Evolutionary conservation across 2,329 filamentous ascomycete species (phyloP).

Genomic region (Orbilia quercus): DNA sequence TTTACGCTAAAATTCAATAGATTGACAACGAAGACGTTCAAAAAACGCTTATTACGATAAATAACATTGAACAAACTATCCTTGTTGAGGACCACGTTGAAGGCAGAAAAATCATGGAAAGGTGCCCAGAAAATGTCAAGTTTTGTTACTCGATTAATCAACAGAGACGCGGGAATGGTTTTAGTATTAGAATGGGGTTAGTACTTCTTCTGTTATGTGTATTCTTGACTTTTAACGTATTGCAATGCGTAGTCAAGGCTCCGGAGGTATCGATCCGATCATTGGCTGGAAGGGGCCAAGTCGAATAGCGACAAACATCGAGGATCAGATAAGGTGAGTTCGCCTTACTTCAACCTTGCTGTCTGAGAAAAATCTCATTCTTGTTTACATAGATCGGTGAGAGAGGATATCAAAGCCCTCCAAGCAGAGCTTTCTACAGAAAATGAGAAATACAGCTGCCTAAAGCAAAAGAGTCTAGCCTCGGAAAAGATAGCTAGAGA

Average conservation of each 20-base stretch:
- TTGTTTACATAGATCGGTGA: conserved; percentile 1
- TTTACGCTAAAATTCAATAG: conserved; percentile 61
- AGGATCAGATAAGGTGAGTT: conserved; percentile 71
- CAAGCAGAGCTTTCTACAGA: conserved; percentile 9
- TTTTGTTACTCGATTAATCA: conserved; percentile 78
- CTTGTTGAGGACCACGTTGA: conserved; percentile 76
- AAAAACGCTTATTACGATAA: conserved; percentile 84
- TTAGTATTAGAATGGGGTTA: conserved; percentile 68
- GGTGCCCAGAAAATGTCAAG: conserved; percentile 75
- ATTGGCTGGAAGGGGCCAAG: conserved; percentile 68
- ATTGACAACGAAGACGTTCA: conserved; percentile 83
- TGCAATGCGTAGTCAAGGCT: conserved; percentile 55
- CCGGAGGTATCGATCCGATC: conserved; percentile 59
- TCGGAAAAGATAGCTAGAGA: background rate
- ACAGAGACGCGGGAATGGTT: conserved; percentile 70
- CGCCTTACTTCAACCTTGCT: background rate
- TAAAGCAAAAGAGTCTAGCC: background rate
- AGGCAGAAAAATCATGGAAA: conserved; percentile 76
- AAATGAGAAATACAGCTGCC: background rate
- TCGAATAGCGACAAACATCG: conserved; percentile 83
- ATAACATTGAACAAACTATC: conserved; percentile 84
- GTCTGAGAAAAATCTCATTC: background rate
- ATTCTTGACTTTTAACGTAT: background rate
- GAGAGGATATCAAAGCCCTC: conserved; percentile 11
- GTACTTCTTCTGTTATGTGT: conserved; percentile 59